phyloP scores from a whole-genome alignment of 139 green algal species.

The Haematococcus lacustris region DNA sequence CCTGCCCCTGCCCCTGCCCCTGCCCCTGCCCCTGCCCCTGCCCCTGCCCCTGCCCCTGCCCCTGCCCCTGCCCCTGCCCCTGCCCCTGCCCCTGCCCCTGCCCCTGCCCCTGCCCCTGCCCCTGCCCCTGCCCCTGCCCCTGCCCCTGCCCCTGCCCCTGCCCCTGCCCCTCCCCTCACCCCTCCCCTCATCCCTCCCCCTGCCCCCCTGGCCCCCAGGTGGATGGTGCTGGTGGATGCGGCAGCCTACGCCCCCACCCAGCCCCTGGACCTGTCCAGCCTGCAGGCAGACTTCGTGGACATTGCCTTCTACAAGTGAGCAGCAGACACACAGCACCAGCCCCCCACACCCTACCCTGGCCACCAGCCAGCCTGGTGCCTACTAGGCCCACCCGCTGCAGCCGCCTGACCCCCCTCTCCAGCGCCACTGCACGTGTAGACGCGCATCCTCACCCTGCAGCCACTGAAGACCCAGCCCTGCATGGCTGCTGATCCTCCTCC shows the following conservation, averaged over 20 bases:
- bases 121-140: too few species aligned
- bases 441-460: not conserved
- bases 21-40: too few species aligned
- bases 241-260: slow-evolving; percentile 60
- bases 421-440: not conserved
- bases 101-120: too few species aligned
- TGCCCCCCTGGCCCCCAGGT: not conserved
- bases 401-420: not conserved
- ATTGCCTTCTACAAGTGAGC: slow-evolving; percentile 64
- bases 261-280: slow-evolving; percentile 49
- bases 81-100: too few species aligned
- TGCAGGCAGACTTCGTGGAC: slow-evolving; percentile 56
- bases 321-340: too few species aligned
- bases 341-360: not conserved
- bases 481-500: not conserved
- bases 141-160: too few species aligned
- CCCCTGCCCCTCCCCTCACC: too few species aligned
- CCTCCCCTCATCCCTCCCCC: too few species aligned
- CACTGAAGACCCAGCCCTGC: not conserved
- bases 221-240: slow-evolving; percentile 55
- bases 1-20: too few species aligned
- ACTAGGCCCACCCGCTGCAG: too few species aligned
- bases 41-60: too few species aligned
- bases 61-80: too few species aligned
- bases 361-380: not conserved